Evolutionary conservation across 331 rosid species (phyloP), one percentile per base, ranked within the genome.

Genomic region (Malus hybrid): DNA sequence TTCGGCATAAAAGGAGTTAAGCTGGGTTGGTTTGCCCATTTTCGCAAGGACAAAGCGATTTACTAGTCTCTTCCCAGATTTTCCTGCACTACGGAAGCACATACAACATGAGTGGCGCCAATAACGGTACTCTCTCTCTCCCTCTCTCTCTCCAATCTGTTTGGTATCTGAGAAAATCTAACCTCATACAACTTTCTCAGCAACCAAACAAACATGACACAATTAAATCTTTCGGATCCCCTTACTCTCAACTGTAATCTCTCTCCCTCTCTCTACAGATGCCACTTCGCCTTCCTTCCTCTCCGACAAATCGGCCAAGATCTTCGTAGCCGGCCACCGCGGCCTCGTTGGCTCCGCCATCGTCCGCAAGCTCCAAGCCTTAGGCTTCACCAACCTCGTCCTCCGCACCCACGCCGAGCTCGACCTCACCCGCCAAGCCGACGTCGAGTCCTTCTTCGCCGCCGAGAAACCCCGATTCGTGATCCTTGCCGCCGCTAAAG

Each of bases 261-360:
- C 44, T 29, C 34, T 63, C 18, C 22, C 61, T n/a, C 29, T 48
- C 71, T 33, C 22, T 56, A 60, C 74, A 63, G 84, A 77, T 79
- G 39, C 85, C 73, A 67, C 84, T 30, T 79, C 89, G 10, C 74
- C 44, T 66, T 77, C 94, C 50, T 88, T 89, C 80, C 77, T 76
- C 48, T 75, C 76, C 65, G 90, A 92, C 76, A 92, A 87, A 81
- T 92, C 96, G 15, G 89, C 91, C 14, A 91, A 90, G 88, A 88
- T 94, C 78, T 91, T 90, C 75, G 90, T 94, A 18, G 91, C 97
- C 2, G 99, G 99, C 29, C 97, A 94, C 86, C 87, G 99, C 14
- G 99, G 99, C 53, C 87, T 94, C 7, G 97, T 94, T 36, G 99
- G 97, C 34, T 89, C 99, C 1, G 99, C 96, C 86, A 92, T 94